Conservation (phyloP, 2,329 filamentous ascomycete genomes). For the Peltaster fructicola region DNA sequence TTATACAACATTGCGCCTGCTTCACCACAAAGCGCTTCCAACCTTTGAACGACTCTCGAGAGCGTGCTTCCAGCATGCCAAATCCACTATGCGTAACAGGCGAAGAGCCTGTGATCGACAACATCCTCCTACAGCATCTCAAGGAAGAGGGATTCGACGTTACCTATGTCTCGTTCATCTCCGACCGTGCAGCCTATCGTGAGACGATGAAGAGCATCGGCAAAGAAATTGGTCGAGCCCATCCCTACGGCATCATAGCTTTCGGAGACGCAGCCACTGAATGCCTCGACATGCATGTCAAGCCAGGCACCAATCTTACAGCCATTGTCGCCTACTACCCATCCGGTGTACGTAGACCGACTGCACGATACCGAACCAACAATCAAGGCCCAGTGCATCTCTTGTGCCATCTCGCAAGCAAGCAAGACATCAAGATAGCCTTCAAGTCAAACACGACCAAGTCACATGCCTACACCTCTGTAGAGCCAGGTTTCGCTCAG, state of each 20-base stretch:
- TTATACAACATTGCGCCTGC: too few species aligned
- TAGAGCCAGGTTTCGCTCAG: constrained; percentile 25
- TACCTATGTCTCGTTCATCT: constrained; percentile 19
- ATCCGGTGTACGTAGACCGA: constrained; percentile 19
- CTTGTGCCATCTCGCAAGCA: constrained; percentile 23
- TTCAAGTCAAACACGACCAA: constrained; percentile 23
- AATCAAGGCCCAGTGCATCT: too few species aligned
- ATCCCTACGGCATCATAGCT: constrained; percentile 17
- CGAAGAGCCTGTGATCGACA: constrained; percentile 21
- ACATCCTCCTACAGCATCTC: constrained; percentile 21
- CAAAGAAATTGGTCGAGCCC: constrained; percentile 20
- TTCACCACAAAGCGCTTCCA: too few species aligned
- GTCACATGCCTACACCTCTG: constrained; percentile 22
- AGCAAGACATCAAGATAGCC: constrained; percentile 20
- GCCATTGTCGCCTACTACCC: constrained; percentile 29
- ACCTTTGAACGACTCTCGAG: too few species aligned
- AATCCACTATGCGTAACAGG: constrained; percentile 24
- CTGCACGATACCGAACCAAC: constrained; percentile 19
- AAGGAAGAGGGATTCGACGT: constrained; percentile 26
- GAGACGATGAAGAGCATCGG: constrained; percentile 19
- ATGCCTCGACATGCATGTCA: constrained; percentile 23
- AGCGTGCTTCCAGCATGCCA: too few species aligned
- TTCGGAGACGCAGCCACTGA: constrained; percentile 25
- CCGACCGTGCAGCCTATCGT: constrained; percentile 15
- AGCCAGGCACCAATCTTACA: constrained; percentile 23